Evolutionary conservation across 108 stramenopile genomes (phyloP), one percentile per base, ranked within the genome.

Genomic region (Fragilariopsis cylindrus): DNA sequence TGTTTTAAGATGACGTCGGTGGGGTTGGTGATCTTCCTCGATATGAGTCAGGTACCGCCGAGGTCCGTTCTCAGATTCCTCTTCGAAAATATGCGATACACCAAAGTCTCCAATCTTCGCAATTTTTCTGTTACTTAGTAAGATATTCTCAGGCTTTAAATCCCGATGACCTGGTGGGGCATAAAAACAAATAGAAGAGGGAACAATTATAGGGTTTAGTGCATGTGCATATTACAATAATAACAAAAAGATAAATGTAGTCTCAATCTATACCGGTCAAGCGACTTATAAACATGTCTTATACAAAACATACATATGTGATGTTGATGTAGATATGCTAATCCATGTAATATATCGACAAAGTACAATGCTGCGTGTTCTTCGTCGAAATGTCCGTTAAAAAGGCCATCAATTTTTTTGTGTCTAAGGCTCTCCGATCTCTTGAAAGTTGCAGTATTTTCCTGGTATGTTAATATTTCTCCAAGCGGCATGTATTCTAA

Each of bases 71-170:
- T 62, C 62, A 57, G 69, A 73, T 65, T 94, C 88, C 57, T 94
- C 81, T 4, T 92, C 90, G 73, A 97, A 97, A 41, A 92, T 83
- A 72, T 94, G 93, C 7, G 90, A 80, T 1, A 97, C 93, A 2
- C 96, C 96, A 85, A 97, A 97, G 55, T 97, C 96, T 45, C 82
- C 79, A 13, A 97, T 84, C 72, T 95, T 95, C 16, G 87, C 89
- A 68, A 90, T 74, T 0, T 92, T 92, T 15, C 87, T 77, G 16
- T 78, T 62, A 74, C 85, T 88, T 45, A 94, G 72, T 43, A 90
- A 65, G 71, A 93, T 88, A 58, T 93, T 90, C 65, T 95, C 96
- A 3, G 96, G 96, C 57, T 95, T 95, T 7, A 65, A 45, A 65
- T 65, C 65, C 3, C 65, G 44, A 48, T 65, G 65, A 13, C 13